Percentiles rank a stretch among this genome's conserved stretches.
phyloP scores from a whole-genome alignment of 345 rosid species.

The Gossypioides kirkii region DNA sequence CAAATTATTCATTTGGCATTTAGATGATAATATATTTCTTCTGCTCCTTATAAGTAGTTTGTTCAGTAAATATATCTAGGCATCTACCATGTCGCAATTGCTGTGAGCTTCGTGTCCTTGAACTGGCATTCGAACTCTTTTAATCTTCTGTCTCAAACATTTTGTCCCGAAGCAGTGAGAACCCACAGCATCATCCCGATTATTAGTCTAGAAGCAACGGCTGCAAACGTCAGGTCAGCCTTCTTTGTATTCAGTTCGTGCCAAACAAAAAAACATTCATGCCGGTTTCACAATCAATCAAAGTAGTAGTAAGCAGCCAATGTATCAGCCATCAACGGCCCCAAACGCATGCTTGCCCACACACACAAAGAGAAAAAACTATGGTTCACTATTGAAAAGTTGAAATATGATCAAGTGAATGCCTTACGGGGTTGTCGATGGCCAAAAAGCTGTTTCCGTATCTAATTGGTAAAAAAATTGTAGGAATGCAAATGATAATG shows the following conservation, averaged over 20 bases:
- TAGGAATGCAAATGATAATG: too few species aligned
- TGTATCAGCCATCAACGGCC: background rate
- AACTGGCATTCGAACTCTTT: background rate
- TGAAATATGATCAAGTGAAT: too few species aligned
- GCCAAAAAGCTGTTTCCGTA: too few species aligned
- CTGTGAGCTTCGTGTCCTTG: background rate
- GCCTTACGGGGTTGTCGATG: too few species aligned
- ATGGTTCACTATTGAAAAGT: too few species aligned
- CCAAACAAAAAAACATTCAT: constrained; percentile 24
- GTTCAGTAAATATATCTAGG: background rate
- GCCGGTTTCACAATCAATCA: background rate
- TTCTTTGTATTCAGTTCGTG: constrained; percentile 46
- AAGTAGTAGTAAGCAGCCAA: background rate
- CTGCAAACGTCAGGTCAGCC: constrained; percentile 72
- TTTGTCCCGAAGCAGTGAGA: constrained; percentile 42
- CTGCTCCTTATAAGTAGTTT: background rate
- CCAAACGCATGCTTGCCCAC: background rate
- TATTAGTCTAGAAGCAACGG: constrained; percentile 76
- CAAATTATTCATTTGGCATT: background rate
- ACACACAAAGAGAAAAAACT: background rate
- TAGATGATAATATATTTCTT: background rate
- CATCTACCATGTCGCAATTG: background rate
- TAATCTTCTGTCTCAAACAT: background rate
- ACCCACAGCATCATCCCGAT: constrained; percentile 69
- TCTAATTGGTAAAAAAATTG: too few species aligned